phyloP scores from a whole-genome alignment of 1,284 basidiomycete genomes.

The Ceratobasidium sp. region DNA sequence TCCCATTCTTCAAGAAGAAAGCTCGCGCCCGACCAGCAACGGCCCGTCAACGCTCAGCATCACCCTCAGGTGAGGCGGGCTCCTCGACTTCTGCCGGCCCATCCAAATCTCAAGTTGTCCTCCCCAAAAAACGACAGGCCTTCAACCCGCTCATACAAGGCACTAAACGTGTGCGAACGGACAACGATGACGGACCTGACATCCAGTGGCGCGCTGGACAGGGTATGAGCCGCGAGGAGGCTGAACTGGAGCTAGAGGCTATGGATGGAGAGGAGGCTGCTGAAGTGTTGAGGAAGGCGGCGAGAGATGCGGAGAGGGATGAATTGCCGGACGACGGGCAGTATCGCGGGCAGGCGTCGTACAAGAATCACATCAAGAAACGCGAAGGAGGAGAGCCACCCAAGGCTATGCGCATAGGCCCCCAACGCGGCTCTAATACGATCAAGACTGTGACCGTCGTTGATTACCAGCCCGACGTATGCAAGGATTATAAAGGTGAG shows the following conservation, averaged over 20 bases:
- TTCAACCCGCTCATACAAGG: conserved; percentile 85
- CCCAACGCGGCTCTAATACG: conserved; percentile 83
- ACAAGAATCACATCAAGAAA: conserved; percentile 86
- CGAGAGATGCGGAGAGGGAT: conserved; percentile 66
- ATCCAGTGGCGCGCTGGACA: conserved; percentile 82
- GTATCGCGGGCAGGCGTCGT: conserved; percentile 88
- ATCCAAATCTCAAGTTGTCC: conserved; percentile 76
- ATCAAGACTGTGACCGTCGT: conserved; percentile 95
- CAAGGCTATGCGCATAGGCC: conserved; percentile 91
- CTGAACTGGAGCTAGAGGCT: conserved; percentile 72
- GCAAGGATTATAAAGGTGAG: conserved; percentile 98
- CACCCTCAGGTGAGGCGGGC: conserved; percentile 54
- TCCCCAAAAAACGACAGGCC: conserved; percentile 76
- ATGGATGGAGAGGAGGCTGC: conserved; percentile 83
- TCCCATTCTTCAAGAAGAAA: conserved; percentile 91
- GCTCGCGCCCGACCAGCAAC: conserved; percentile 77
- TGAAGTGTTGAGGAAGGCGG: conserved; percentile 76
- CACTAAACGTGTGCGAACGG: conserved; percentile 76
- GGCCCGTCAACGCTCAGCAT: conserved; percentile 64
- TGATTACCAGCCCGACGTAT: conserved; percentile 99
- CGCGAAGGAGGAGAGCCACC: conserved; percentile 77
- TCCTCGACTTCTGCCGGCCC: conserved; percentile 46
- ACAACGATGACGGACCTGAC: conserved; percentile 77
- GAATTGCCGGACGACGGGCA: conserved; percentile 82
- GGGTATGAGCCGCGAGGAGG: conserved; percentile 69